Percentiles rank a stretch among this genome's conserved stretches.
These are phyloP conservation scores for Trypanosomatidae sp. DNA, from an alignment of 208 protist genomes.

Conservation along the genomic window DNA sequence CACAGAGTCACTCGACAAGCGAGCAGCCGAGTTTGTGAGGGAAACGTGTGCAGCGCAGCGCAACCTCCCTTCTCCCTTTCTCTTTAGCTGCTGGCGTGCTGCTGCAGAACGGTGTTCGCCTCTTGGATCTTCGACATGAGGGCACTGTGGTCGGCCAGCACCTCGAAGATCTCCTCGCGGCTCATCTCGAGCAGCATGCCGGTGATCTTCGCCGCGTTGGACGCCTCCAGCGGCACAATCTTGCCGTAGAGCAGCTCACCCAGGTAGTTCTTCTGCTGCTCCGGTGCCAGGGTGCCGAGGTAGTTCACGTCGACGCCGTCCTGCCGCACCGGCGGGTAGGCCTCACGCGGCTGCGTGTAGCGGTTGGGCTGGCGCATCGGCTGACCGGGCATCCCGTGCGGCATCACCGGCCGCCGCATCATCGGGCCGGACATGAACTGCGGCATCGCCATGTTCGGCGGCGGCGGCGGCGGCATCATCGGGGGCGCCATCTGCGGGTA, in stretches of 20 bases:
- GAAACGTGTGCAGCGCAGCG: too few species aligned
- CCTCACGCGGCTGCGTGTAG: conserved; percentile 24
- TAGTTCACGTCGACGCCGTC: conserved; percentile 34
- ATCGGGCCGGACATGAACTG: conserved; percentile 36
- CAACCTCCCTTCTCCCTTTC: too few species aligned
- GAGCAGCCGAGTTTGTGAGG: too few species aligned
- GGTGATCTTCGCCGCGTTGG: conserved; percentile 72
- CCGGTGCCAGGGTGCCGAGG: conserved; percentile 47
- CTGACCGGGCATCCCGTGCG: conserved; percentile 17
- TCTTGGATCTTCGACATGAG: conserved; percentile 63
- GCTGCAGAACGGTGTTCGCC: conserved; percentile 55
- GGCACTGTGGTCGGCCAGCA: conserved; percentile 39
- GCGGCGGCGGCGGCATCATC: conserved; percentile 9
- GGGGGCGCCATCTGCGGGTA: conserved; percentile 23
- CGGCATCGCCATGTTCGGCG: conserved; percentile 25
- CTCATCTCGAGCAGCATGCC: conserved; percentile 84
- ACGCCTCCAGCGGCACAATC: conserved; percentile 43
- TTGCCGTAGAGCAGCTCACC: conserved; percentile 64
- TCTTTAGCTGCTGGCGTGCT: conserved; percentile 38
- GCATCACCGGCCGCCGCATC: conserved; percentile 33
- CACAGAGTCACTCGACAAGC: too few species aligned
- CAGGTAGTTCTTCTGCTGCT: conserved; percentile 79
- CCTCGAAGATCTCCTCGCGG: conserved; percentile 62
- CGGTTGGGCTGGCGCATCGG: conserved; percentile 33
- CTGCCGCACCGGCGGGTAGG: conserved; percentile 2